These are phyloP conservation scores for Fusarium sp. DNA, from an alignment of 2,329 filamentous ascomycete genomes.

Conservation along the genomic window DNA sequence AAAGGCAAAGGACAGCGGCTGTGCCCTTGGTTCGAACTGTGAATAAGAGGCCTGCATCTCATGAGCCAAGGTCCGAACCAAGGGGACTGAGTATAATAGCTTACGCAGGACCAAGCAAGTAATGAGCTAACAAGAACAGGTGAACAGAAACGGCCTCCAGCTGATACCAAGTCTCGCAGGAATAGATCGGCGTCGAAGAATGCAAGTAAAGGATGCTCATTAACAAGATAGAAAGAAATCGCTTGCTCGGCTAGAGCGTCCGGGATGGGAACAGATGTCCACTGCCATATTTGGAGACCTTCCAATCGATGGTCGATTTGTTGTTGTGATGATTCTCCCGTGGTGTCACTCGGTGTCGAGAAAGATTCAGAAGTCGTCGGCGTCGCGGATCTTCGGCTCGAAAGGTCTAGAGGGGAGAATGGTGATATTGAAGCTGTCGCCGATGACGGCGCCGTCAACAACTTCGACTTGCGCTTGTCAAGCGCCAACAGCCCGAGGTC, in stretches of 20 bases:
- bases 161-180: background rate
- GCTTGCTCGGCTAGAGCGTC: slow-evolving; percentile 5
- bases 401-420: background rate
- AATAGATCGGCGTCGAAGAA: slow-evolving; percentile 21
- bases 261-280: slow-evolving; percentile 3
- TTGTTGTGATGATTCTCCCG: background rate
- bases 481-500: background rate
- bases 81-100: background rate
- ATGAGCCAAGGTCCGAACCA: background rate
- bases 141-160: slow-evolving; percentile 5
- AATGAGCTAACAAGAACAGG: slow-evolving; percentile 12
- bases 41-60: background rate
- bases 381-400: background rate
- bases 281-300: slow-evolving; percentile 9
- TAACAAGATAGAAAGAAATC: slow-evolving; percentile 9
- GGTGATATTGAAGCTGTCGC: fast-evolving
- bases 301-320: background rate
- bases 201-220: slow-evolving; percentile 17
- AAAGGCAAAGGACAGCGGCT: background rate
- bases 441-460: background rate
- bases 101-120: slow-evolving; percentile 24
- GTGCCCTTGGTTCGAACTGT: slow-evolving; percentile 10
- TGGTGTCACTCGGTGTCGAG: background rate
- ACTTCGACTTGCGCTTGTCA: background rate
- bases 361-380: background rate